Evolutionary conservation across 2,329 filamentous ascomycete genomes (phyloP).

Genomic region (Neofusicoccum sp.): DNA sequence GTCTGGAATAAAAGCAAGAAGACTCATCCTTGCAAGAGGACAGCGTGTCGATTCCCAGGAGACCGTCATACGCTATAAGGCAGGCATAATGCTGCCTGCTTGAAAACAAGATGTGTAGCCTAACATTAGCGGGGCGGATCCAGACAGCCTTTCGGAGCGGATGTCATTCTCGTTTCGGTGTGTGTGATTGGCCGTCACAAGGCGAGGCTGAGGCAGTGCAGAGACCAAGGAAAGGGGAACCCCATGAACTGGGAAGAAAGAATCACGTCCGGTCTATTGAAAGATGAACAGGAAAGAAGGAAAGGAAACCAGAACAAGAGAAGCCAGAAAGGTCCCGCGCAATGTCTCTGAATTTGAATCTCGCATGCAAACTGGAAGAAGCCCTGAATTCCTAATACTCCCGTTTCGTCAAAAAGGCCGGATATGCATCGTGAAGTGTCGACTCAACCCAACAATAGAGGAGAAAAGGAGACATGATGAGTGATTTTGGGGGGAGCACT

Average conservation of each 20-base stretch:
- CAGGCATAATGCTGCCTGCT: background rate
- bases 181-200: constrained; percentile 6
- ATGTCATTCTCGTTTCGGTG: background rate
- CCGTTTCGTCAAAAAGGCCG: constrained; percentile 28
- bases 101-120: background rate
- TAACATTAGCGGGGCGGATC: too few species aligned
- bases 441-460: constrained; percentile 21
- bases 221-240: background rate
- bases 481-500: constrained; percentile 30
- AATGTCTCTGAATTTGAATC: constrained; percentile 22
- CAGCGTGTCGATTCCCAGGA: too few species aligned
- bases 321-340: background rate
- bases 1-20: background rate
- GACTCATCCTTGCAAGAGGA: background rate
- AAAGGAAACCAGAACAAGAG: background rate
- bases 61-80: background rate
- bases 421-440: constrained; percentile 32
- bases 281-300: constrained; percentile 12
- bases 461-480: constrained; percentile 24
- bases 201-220: constrained; percentile 6
- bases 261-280: constrained; percentile 17
- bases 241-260: background rate
- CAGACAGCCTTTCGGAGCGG: too few species aligned
- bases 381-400: constrained; percentile 22
- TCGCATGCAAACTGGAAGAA: constrained; percentile 23